phyloP scores from a whole-genome alignment of 345 rosid species.

The Microcos paniculata region DNA sequence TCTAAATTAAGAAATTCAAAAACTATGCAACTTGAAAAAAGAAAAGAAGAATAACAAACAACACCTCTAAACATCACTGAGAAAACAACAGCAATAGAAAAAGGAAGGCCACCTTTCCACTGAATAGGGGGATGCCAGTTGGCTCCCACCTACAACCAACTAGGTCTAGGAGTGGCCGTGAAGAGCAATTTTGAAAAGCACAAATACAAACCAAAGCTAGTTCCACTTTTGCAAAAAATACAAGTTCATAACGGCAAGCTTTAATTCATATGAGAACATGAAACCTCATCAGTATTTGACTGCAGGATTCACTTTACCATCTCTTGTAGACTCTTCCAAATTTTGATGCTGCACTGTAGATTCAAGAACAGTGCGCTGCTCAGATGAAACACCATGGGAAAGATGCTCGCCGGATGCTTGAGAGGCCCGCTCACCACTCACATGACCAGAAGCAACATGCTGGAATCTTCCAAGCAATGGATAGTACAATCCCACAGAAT shows the following conservation, averaged over 20 bases:
- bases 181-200: not conserved
- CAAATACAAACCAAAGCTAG: not conserved
- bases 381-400: conserved; percentile 33
- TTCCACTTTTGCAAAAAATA: not conserved
- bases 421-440: conserved; percentile 35
- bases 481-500: conserved; percentile 42
- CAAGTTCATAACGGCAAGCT: not conserved
- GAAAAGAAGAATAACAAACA: not conserved
- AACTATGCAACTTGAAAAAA: not conserved
- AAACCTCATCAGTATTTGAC: not conserved
- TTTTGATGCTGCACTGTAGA: conserved; percentile 32
- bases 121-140: not conserved
- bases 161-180: not conserved
- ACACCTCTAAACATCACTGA: not conserved
- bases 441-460: conserved; percentile 41
- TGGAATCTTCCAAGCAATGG: conserved; percentile 58
- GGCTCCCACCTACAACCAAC: not conserved
- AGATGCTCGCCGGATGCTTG: conserved; percentile 39
- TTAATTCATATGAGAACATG: not conserved
- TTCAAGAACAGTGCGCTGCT: conserved; percentile 37
- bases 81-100: not conserved
- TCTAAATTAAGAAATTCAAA: not conserved
- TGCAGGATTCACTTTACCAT: no score
- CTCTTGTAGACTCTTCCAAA: conserved; percentile 32
- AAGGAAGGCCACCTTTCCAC: not conserved